Evolutionary conservation across 208 protist species (phyloP).

Genomic region (Acanthamoeba healyi): DNA sequence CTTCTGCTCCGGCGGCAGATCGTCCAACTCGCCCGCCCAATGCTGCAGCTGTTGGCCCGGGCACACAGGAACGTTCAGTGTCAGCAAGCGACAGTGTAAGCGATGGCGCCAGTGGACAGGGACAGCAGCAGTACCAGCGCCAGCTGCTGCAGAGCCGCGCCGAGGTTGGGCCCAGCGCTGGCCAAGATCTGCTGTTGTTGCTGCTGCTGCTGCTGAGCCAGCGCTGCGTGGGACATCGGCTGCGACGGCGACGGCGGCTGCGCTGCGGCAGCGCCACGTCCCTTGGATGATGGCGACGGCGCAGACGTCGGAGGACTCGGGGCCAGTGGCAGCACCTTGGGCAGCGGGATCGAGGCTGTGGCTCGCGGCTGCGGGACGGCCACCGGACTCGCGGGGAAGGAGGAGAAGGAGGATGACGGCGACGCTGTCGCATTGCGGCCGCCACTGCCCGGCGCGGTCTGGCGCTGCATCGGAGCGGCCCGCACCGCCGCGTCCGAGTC

Average conservation of each 20-base stretch:
- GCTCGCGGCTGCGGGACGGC: background rate
- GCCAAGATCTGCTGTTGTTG: background rate
- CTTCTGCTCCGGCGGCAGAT: conserved; percentile 16
- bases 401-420: background rate
- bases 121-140: background rate
- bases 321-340: conserved; percentile 33
- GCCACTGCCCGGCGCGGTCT: background rate
- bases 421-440: background rate
- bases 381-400: background rate
- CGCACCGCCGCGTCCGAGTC: background rate
- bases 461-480: too few species aligned
- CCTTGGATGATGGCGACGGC: background rate
- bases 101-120: background rate
- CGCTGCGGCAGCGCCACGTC: background rate
- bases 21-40: background rate
- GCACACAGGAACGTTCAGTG: too few species aligned
- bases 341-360: background rate
- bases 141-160: background rate
- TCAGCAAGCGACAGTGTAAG: background rate
- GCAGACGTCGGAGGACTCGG: background rate
- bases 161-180: background rate
- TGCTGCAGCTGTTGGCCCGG: background rate
- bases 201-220: background rate
- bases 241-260: background rate
- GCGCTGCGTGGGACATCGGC: background rate